phyloP scores from a whole-genome alignment of 1,284 basidiomycete genomes.

The Heterobasidion annosum region DNA sequence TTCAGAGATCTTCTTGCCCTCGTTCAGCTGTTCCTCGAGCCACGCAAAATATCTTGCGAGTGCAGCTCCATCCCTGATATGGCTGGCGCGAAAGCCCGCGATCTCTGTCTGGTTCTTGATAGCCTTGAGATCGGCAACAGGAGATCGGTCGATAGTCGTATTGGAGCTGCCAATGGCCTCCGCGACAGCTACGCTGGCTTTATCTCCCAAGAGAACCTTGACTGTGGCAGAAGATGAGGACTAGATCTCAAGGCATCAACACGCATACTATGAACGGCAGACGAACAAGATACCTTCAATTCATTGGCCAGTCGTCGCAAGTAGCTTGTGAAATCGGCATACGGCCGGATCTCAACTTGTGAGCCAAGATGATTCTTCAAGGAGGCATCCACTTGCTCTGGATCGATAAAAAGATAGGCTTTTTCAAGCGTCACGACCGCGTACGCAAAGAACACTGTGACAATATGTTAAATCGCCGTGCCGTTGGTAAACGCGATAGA shows the following conservation, averaged over 20 bases:
- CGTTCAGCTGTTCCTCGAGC: constrained; percentile 78
- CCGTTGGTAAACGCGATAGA: not conserved
- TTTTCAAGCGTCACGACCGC: constrained; percentile 68
- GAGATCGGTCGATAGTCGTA: constrained; percentile 57
- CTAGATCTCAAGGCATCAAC: not conserved
- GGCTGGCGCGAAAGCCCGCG: constrained; percentile 83
- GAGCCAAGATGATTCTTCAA: constrained; percentile 52
- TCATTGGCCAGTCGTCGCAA: constrained; percentile 43
- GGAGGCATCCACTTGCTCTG: constrained; percentile 48
- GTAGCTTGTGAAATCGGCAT: constrained; percentile 59
- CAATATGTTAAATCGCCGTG: not conserved
- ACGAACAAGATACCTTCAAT: constrained; percentile 31
- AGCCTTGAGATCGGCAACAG: constrained; percentile 78
- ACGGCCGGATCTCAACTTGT: constrained; percentile 63
- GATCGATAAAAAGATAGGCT: constrained; percentile 70
- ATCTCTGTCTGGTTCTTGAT: constrained; percentile 87
- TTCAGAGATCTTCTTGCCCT: constrained; percentile 67
- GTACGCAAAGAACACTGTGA: constrained; percentile 86
- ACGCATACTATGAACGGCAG: not conserved
- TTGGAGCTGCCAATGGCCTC: constrained; percentile 57
- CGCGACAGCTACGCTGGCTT: constrained; percentile 72
- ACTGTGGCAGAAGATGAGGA: constrained; percentile 12
- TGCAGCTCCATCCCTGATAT: constrained; percentile 88
- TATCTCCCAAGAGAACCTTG: constrained; percentile 62
- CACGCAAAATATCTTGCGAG: constrained; percentile 88